Evolutionary conservation across 441 rosid genomes (phyloP).

Genomic region (Theobroma grandiflorum): DNA sequence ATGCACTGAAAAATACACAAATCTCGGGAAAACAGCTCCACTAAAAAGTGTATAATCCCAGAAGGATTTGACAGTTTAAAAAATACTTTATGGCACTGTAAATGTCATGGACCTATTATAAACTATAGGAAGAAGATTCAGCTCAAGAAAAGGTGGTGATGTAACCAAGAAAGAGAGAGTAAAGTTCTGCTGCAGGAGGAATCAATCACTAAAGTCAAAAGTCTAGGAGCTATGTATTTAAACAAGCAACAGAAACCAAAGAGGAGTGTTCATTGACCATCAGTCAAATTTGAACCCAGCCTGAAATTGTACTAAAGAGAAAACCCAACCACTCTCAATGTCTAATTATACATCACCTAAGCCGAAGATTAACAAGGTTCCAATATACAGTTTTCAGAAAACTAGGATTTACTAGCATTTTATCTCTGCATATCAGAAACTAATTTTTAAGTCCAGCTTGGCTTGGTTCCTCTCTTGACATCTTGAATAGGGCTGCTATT

Average conservation of each 20-base stretch:
- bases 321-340: too few species aligned
- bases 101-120: background rate
- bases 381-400: too few species aligned
- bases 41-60: background rate
- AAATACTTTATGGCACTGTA: background rate
- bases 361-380: too few species aligned
- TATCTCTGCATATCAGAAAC: background rate
- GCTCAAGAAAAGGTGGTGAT: background rate
- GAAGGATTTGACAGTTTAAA: background rate
- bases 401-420: too few species aligned
- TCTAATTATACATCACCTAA: too few species aligned
- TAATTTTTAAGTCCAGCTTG: background rate
- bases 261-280: background rate
- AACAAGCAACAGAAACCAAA: background rate
- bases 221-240: background rate
- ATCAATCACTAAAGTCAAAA: background rate
- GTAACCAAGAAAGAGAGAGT: background rate
- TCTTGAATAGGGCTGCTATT: background rate
- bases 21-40: background rate
- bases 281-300: background rate
- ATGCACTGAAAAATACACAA: background rate
- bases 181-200: background rate
- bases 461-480: background rate
- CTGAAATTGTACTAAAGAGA: background rate
- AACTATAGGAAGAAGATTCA: background rate